Base-by-base conservation (phyloP, 176 grass and related monocot genomes). In the Coix lacrymajobi region DNA sequence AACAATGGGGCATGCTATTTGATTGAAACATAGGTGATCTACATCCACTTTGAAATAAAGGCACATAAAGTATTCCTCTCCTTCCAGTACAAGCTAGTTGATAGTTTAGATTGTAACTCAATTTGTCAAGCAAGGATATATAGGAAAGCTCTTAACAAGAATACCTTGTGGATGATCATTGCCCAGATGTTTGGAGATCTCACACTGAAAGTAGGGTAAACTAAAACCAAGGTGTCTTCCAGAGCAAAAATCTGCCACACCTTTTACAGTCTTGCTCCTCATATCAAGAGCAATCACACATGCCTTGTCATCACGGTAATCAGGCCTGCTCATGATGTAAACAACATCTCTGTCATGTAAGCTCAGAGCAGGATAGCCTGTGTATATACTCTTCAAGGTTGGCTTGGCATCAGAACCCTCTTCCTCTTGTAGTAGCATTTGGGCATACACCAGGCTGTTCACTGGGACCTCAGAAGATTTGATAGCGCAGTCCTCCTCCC, bases 311-410 rank as follows among this genome's bases (percentile, higher is more conserved):
- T 16, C 29, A 15, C 3, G 0, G 61, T 1, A 0, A 33, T 34
- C 17, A 66, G 3, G 16, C 0, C 0, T 48, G 28, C n/a, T 4
- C 39, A 66, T 34, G 40, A 79, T 44, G 61, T 79, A 66, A 46
- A 79, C 76, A 66, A 66, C 61, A 66, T 32, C 76, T 34, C 29
- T 28, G 8, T 48, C 61, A 30, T 66, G 76, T 61, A 65, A 79
- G 40, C 61, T 79, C 20, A 79, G 40, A 79, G 11, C 76, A 66
- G 76, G 76, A 66, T 66, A 66, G 3, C 28, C 10, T 9, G 41
- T 5, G 3, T 7, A 0, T 17, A 64, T 16, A 13, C 8, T 66
- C 76, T 1, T 46, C 3, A 79, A 44, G 17, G 10, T 34, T 33
- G 41, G 76, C 39, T 79, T 33, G 9, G 26, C 9, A 48, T 65